Percentiles rank a stretch among this genome's conserved stretches.
phyloP scores from a whole-genome alignment of 805 yeast genomes.

The Tetrapisispora fleetii region DNA sequence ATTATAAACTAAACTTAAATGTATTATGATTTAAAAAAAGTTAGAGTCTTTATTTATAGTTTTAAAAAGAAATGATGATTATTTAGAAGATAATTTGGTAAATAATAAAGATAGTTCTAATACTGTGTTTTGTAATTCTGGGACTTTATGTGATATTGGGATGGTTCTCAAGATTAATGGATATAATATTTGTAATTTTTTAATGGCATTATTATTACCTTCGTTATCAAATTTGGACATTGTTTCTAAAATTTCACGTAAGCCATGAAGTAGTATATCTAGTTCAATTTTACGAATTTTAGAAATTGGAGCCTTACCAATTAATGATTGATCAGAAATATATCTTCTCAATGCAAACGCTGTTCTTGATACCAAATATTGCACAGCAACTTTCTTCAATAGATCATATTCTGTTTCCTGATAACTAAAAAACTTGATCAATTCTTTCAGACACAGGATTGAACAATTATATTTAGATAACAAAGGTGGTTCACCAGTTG shows the following conservation, averaged over 20 bases:
- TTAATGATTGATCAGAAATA: slow-evolving; percentile 50
- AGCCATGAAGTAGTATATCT: slow-evolving; percentile 36
- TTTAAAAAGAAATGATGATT: background rate
- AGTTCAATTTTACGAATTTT: slow-evolving; percentile 57
- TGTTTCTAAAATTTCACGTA: slow-evolving; percentile 24
- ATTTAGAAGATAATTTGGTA: slow-evolving; percentile 15
- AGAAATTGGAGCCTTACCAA: slow-evolving; percentile 57
- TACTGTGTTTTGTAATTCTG: slow-evolving; percentile 22
- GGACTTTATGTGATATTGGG: slow-evolving; percentile 26
- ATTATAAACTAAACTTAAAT: no score
- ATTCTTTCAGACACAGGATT: slow-evolving; percentile 44
- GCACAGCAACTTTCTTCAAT: slow-evolving; percentile 28
- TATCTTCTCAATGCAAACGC: slow-evolving; percentile 55
- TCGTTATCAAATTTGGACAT: background rate
- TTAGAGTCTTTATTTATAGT: background rate
- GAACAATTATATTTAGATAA: slow-evolving; percentile 42
- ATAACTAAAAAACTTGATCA: slow-evolving; percentile 34
- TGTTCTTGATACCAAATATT: slow-evolving; percentile 46
- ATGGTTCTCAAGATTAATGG: slow-evolving; percentile 26
- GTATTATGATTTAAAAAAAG: no score
- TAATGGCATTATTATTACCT: slow-evolving; percentile 3
- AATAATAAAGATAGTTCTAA: slow-evolving; percentile 21
- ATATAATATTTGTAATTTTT: slow-evolving; percentile 15
- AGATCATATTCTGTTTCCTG: slow-evolving; percentile 9
- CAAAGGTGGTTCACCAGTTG: slow-evolving; percentile 42